Evolutionary conservation across 768 basidiomycete species (phyloP).

Genomic region (Amanita rimosa): DNA sequence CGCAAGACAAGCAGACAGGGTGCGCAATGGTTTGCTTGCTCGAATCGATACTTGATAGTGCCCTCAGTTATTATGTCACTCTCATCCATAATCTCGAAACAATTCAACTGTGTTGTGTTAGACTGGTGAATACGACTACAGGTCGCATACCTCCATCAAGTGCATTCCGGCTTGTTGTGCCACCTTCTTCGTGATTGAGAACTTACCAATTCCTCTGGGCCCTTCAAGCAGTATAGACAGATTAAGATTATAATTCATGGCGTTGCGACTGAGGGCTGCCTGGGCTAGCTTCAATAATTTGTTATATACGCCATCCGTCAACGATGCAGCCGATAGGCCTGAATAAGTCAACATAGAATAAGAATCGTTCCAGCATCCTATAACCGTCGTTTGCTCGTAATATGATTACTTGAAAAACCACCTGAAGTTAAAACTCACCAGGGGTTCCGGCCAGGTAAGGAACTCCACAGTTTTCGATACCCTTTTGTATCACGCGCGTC

Average conservation of each 20-base stretch:
- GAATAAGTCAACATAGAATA: not conserved
- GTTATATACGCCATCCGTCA: constrained; percentile 23
- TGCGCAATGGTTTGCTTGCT: constrained; percentile 64
- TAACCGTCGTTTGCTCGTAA: not conserved
- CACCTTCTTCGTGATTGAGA: constrained; percentile 43
- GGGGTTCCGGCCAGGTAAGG: constrained; percentile 20
- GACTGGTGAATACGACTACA: not conserved
- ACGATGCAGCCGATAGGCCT: constrained; percentile 12
- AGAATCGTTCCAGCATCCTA: not conserved
- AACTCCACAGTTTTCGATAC: constrained; percentile 56
- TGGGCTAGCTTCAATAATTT: constrained; percentile 47
- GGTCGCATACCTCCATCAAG: constrained; percentile 51
- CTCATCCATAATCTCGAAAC: constrained; percentile 76
- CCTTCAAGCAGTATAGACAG: constrained; percentile 74
- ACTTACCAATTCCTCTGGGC: constrained; percentile 73
- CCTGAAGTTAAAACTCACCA: not conserved
- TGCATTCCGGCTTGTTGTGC: constrained; percentile 64
- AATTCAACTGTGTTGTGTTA: constrained; percentile 53
- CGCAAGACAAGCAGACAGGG: constrained; percentile 80
- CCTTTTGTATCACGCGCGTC: constrained; percentile 73
- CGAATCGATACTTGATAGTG: constrained; percentile 58
- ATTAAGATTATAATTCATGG: constrained; percentile 49
- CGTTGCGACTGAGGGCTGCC: constrained; percentile 45
- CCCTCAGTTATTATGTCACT: constrained; percentile 67
- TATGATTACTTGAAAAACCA: too few species aligned